phyloP scores from a whole-genome alignment of 768 basidiomycete genomes.

The Russula sp. region DNA sequence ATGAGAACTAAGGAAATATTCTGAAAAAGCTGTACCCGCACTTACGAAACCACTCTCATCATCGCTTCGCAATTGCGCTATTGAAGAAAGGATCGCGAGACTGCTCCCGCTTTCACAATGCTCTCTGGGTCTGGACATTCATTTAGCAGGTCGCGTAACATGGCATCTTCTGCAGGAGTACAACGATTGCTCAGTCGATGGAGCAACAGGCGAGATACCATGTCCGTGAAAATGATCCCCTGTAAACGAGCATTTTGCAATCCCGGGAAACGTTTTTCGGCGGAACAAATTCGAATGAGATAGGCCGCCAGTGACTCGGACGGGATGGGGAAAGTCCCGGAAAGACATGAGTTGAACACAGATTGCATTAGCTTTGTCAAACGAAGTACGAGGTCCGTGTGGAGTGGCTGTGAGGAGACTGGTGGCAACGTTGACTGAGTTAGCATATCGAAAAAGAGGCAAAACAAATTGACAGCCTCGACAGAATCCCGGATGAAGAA shows the following conservation, averaged over 20 bases:
- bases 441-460: slow-evolving; percentile 46
- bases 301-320: slow-evolving; percentile 40
- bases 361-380: slow-evolving; percentile 42
- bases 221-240: slow-evolving; percentile 14
- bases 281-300: slow-evolving; percentile 42
- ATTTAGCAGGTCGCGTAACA: slow-evolving; percentile 13
- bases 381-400: slow-evolving; percentile 47
- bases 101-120: slow-evolving; percentile 15
- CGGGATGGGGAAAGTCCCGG: slow-evolving; percentile 40
- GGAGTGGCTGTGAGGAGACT: slow-evolving; percentile 48
- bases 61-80: slow-evolving; percentile 11
- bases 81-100: slow-evolving; percentile 22
- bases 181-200: slow-evolving; percentile 17
- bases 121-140: slow-evolving; percentile 2
- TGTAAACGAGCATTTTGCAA: slow-evolving; percentile 1
- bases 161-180: slow-evolving; percentile 14
- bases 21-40: slow-evolving; percentile 3
- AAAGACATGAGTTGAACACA: slow-evolving; percentile 46
- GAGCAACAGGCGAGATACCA: slow-evolving; percentile 26
- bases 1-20: slow-evolving; percentile 1
- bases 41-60: slow-evolving; percentile 26
- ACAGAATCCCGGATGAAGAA: slow-evolving; percentile 37
- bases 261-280: slow-evolving; percentile 24
- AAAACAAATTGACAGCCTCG: slow-evolving; percentile 48
- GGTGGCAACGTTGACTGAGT: slow-evolving; percentile 44